These are phyloP conservation scores for Zoysia matrella DNA, from an alignment of 202 grass and related monocot species.

Conservation along the genomic window DNA sequence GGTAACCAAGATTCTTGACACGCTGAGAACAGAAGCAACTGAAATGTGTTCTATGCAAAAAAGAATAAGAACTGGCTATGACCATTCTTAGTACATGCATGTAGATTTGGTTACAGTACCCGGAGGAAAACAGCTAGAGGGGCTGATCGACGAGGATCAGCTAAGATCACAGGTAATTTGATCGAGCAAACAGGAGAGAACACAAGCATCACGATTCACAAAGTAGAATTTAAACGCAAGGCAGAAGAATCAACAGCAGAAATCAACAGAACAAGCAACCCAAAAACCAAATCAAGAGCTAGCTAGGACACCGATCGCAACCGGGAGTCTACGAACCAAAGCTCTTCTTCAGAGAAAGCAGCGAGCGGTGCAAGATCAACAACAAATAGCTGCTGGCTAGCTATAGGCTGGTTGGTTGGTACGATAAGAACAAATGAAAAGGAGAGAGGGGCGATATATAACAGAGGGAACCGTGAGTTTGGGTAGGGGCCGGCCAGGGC, in stretches of 20 bases:
- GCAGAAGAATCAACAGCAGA: not conserved
- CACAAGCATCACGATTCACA: not conserved
- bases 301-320: not conserved
- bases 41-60: not conserved
- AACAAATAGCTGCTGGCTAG: not conserved
- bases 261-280: not conserved
- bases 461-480: conserved; percentile 42
- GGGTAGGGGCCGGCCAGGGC: conserved; percentile 8
- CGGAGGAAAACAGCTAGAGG: not conserved
- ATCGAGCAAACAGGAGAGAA: not conserved
- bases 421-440: not conserved
- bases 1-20: not conserved
- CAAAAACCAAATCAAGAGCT: not conserved
- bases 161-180: not conserved
- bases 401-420: conserved; percentile 27
- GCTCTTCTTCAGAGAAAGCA: conserved; percentile 22
- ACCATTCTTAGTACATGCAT: conserved; percentile 24
- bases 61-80: not conserved
- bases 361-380: not conserved
- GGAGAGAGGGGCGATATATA: conserved; percentile 31
- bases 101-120: not conserved
- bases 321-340: not conserved
- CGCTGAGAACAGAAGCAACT: not conserved
- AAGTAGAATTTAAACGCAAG: not conserved
- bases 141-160: not conserved